Evolutionary conservation across 1,284 basidiomycete species (phyloP), one percentile per base, ranked within the genome.

Genomic region (Cystobasidium pallidum): DNA sequence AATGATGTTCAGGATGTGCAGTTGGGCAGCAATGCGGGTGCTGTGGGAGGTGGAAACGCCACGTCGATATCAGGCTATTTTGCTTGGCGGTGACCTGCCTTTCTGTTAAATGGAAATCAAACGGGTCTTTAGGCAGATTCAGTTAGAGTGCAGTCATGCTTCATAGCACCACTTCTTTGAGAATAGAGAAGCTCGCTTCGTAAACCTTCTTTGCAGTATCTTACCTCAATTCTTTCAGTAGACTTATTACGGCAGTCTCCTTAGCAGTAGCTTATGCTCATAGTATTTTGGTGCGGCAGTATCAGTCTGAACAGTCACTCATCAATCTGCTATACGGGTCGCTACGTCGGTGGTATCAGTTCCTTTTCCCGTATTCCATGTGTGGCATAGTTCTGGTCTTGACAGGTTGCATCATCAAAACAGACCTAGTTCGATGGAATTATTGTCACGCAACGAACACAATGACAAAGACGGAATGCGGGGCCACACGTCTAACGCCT

Each of bases 1-100:
- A 30, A 49, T 54, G 72, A 71, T 36, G 73, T 70, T 39, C 64
- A 70, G 28, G 71, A 73, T 39, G 67, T 70, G 15, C 65, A 73
- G 36, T 34, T 67, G 32, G 65, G 64, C 10, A 36, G 47, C 21
- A 61, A 45, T 61, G 39, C 58, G 17, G 54, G 54, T 32, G 43
- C 43, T 30, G 58, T 65, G 17, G 62, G 49, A 8, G 49, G 49
- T 3, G 64, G 64, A 1, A 54, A 66, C 51, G 32, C 26, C 10
- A 54, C 64, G 6, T 43, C 51, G 8, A 39, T 57, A 19, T 26
- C 64, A 24, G 51, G 51, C 1, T 54, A 66, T 55, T 54, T 54
- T 32, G 24, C 52, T 30, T 66, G 43, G 41, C 64, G 52, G 34
- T 66, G 30, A 57, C 6, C 2, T 13, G 17, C 17, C 36, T 39